Evolutionary conservation across 1,139 yeast genomes (phyloP).

Genomic region (Diutina rugosa): DNA sequence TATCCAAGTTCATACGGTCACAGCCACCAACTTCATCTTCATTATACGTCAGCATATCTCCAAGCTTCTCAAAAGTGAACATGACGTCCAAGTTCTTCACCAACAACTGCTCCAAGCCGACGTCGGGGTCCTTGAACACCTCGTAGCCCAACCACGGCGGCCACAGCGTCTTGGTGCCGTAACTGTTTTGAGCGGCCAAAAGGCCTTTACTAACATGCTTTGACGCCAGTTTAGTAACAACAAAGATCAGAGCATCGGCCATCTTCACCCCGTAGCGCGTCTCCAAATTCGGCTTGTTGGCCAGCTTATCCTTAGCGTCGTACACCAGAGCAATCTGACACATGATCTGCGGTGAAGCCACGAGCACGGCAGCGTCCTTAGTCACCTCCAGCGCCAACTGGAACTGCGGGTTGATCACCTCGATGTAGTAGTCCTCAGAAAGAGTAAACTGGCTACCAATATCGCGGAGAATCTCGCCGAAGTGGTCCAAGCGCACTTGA

Average conservation of each 20-base stretch:
- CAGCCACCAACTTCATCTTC: constrained; percentile 2
- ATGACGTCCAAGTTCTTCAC: constrained; percentile 26
- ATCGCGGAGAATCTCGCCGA: neutral
- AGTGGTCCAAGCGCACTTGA: neutral
- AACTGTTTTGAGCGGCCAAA: constrained; percentile 14
- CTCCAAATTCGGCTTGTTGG: constrained; percentile 18
- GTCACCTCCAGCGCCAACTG: constrained; percentile 61
- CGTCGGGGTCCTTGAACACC: constrained; percentile 23
- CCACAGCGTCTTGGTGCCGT: constrained; percentile 29
- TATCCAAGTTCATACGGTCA: constrained; percentile 19
- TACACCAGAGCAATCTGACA: constrained; percentile 26
- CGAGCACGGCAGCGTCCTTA: constrained; percentile 37
- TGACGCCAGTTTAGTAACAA: constrained; percentile 9
- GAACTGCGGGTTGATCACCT: constrained; percentile 33
- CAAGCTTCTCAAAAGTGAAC: constrained; percentile 21
- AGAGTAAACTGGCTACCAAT: constrained; percentile 3
- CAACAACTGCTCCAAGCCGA: constrained; percentile 22
- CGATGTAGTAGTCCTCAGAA: neutral
- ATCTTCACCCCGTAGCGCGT: constrained; percentile 25
- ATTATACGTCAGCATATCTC: constrained; percentile 13
- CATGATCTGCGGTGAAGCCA: constrained; percentile 32
- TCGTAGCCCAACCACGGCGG: constrained; percentile 34
- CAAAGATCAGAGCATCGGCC: constrained; percentile 27
- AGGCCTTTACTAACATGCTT: constrained; percentile 4
- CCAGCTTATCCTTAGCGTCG: constrained; percentile 13